phyloP scores from a whole-genome alignment of 1,284 basidiomycete species.

The Earliella scabrosa region DNA sequence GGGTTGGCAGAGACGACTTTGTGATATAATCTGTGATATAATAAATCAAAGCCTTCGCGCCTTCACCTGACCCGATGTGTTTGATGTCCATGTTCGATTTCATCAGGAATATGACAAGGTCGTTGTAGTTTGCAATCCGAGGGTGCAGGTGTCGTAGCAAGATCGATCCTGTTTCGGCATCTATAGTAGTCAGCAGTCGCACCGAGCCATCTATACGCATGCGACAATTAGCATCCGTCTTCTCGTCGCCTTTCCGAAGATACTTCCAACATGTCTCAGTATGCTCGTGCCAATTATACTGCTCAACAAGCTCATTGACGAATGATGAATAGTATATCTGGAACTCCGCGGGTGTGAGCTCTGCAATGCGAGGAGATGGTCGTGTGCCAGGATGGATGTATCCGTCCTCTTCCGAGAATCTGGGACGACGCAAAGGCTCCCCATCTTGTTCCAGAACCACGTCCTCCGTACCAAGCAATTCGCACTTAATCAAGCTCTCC shows the following conservation, averaged over 20 bases:
- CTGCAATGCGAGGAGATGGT: background rate
- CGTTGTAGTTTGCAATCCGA: conserved; percentile 15
- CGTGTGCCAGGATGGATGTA: background rate
- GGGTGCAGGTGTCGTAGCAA: conserved; percentile 13
- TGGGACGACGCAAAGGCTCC: background rate
- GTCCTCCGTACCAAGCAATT: conserved; percentile 1
- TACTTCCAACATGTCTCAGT: conserved; percentile 26
- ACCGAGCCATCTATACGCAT: conserved; percentile 13
- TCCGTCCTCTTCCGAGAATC: background rate
- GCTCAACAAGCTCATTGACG: conserved; percentile 2
- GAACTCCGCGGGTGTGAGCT: background rate
- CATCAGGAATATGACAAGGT: no score
- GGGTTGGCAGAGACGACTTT: conserved; percentile 3
- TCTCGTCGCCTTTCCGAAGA: background rate
- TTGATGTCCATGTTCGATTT: no score
- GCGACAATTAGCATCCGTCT: background rate
- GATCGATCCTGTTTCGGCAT: conserved; percentile 4
- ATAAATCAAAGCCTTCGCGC: conserved; percentile 31
- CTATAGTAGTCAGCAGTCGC: background rate
- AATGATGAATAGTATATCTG: background rate
- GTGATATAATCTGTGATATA: background rate
- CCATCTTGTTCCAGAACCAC: background rate
- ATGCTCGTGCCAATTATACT: no score
- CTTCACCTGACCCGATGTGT: conserved; percentile 35
- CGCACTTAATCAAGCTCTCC: conserved; percentile 11